These are phyloP conservation scores for Candida chilensis DNA, from an alignment of 805 yeast genomes.

Conservation along the genomic window DNA sequence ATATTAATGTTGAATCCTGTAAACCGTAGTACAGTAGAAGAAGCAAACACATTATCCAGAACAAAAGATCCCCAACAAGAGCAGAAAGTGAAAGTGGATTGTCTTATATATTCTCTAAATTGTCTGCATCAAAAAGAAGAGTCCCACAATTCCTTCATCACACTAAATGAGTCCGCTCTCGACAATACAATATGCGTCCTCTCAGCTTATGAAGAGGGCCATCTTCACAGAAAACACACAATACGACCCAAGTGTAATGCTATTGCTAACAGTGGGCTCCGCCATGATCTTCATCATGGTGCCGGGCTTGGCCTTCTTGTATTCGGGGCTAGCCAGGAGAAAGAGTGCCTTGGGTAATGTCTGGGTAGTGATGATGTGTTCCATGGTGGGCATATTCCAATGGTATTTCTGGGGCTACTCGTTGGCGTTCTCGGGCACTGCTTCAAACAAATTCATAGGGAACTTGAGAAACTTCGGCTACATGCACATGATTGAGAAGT, in stretches of 20 bases:
- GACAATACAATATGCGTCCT: too few species aligned
- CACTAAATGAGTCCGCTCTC: too few species aligned
- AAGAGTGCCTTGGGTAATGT: constrained; percentile 84
- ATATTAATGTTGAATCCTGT: too few species aligned
- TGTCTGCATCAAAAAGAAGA: too few species aligned
- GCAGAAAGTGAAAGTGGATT: too few species aligned
- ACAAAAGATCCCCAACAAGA: too few species aligned
- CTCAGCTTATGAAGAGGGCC: too few species aligned
- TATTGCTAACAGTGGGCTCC: constrained; percentile 48
- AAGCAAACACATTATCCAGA: too few species aligned
- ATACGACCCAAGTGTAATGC: constrained; percentile 15
- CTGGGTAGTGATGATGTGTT: constrained; percentile 69
- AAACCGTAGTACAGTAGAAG: too few species aligned
- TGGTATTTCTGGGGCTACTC: constrained; percentile 99
- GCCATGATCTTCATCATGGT: constrained; percentile 84
- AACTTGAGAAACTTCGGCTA: constrained; percentile 78
- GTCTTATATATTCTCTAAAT: too few species aligned
- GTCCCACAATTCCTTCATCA: too few species aligned
- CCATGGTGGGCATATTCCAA: constrained; percentile 69
- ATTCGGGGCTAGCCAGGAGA: constrained; percentile 85
- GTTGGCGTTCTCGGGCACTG: constrained; percentile 72
- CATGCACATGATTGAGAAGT: constrained; percentile 51
- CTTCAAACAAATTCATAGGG: constrained; percentile 82
- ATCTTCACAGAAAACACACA: too few species aligned
- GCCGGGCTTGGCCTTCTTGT: constrained; percentile 89